Evolutionary conservation across 2,329 filamentous ascomycete genomes (phyloP).

Genomic region (Epichloe glyceriae): DNA sequence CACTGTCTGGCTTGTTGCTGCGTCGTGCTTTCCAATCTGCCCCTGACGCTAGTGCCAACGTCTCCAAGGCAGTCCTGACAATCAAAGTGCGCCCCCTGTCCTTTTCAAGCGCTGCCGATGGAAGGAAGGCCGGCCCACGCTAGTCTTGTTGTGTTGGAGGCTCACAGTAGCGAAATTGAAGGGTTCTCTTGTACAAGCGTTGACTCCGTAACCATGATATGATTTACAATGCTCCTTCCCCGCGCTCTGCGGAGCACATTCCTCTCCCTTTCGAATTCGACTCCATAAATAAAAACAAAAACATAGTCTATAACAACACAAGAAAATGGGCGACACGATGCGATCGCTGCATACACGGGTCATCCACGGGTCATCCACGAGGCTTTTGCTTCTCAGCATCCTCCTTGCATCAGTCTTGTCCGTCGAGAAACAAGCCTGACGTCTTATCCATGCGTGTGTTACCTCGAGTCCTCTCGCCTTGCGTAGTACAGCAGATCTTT

Average conservation of each 20-base stretch:
- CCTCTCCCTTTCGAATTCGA: background rate
- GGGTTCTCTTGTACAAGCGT: too few relatives aligned
- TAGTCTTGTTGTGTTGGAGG: too few relatives aligned
- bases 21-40: background rate
- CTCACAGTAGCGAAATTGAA: too few relatives aligned
- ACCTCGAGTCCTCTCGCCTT: background rate
- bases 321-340: too few relatives aligned
- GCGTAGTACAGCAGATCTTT: background rate
- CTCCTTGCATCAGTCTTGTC: background rate
- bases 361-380: too few relatives aligned
- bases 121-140: too few relatives aligned
- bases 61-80: background rate
- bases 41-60: constrained; percentile 11
- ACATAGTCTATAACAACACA: background rate
- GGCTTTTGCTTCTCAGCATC: background rate
- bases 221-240: too few relatives aligned
- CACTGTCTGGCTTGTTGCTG: too few relatives aligned
- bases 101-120: too few relatives aligned
- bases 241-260: background rate
- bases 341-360: too few relatives aligned
- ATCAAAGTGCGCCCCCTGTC: too few relatives aligned
- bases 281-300: background rate
- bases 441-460: background rate
- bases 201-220: too few relatives aligned
- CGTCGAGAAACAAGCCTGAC: background rate